Evolutionary conservation across 2,329 filamentous ascomycete genomes (phyloP), one percentile per base, ranked within the genome.

Genomic region (Cladophialophora immunda): DNA sequence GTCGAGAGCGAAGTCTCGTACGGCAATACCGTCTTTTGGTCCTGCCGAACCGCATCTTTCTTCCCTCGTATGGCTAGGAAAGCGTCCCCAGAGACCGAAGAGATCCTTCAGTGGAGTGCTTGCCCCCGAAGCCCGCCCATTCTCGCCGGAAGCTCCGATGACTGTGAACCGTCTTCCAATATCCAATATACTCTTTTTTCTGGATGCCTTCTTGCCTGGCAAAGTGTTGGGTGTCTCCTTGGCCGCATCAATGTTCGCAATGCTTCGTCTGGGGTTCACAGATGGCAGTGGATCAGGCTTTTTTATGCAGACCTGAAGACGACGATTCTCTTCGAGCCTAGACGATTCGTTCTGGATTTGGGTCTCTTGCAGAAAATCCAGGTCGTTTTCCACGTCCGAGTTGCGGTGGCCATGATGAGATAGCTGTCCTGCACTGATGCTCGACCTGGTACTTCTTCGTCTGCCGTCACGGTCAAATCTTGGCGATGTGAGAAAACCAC

Each of bases 21-120:
- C 59, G 9, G 41, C 34, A 29, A 74, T 65, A 7, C 67, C 64
- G 47, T 74, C 69, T 19, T 34, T 57, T n/a, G 45, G 27, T n/a
- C 68, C 66, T 54, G 72, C 70, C 30, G 68, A 36, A n/a, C 68
- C 71, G 64, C 68, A 66, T 41, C 72, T 67, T 25, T 66, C 68
- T 17, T 60, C 47, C 53, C 70, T 65, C 6, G 66, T 62, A 59
- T 74, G 69, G 63, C 68, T 71, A 17, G 72, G 72, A 50, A 74
- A 74, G 2, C 66, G 66, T 19, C 65, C 66, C 72, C 71, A 74
- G n/a, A 56, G 56, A 11, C 70, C 65, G 27, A 73, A 54, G n/a
- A 69, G 30, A 36, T 68, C 66, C 41, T 62, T 67, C 30, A 70
- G 45, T 30, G 68, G 69, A 50, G 61, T 70, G 34, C 58, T 59